Conservation (phyloP, 345 rosid species). For the Clarkia xantiana region DNA sequence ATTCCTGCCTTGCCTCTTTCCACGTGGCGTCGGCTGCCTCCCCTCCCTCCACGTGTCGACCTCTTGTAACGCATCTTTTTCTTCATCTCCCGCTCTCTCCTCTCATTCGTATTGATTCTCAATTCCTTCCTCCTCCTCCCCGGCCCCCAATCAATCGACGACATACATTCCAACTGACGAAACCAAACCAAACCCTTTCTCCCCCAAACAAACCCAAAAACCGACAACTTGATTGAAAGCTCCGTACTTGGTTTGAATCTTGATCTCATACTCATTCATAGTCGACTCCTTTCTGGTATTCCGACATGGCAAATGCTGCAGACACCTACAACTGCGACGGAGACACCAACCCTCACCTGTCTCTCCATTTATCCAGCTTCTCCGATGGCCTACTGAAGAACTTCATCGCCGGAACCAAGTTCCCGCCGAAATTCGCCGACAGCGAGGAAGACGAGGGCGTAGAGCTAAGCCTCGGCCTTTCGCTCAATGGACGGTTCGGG, state of each 20-base stretch:
- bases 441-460: constrained; percentile 15
- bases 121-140: no score
- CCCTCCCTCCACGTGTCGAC: constrained; percentile 1
- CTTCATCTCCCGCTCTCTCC: no score
- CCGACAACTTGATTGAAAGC: neutral
- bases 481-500: constrained; percentile 73
- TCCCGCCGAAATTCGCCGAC: neutral
- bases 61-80: neutral
- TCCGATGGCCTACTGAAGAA: constrained; percentile 1
- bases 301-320: neutral
- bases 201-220: no score
- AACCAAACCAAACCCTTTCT: no score
- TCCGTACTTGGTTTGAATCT: neutral
- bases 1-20: neutral
- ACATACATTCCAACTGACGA: no score
- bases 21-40: constrained; percentile 2
- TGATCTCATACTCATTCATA: neutral
- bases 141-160: no score
- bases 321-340: neutral
- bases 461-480: constrained; percentile 65
- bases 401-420: constrained; percentile 1
- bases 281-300: no score
- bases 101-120: no score
- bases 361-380: neutral
- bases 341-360: neutral